Base-by-base conservation (phyloP, 176 grass and related monocot species). In the Aegilops sharonensis region DNA sequence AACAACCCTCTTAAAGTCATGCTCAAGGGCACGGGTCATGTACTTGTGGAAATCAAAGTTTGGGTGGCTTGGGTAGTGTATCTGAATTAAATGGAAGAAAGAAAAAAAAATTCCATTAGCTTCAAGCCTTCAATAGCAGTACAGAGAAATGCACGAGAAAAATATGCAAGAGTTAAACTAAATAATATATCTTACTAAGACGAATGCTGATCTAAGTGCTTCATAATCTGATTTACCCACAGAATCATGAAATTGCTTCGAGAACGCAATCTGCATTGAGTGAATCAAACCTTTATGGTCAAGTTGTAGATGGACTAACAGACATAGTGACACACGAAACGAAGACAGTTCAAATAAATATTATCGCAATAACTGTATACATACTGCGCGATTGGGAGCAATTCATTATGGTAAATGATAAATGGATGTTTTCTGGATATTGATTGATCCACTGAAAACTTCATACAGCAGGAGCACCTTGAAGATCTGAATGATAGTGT, bases 1-100 rank as follows among this genome's bases (percentile, higher is more conserved):
- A 76, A 94, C 95, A 92, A 94, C 90, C 75, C 84, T 92, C 81
- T 92, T 97, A 93, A 97, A 97, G 83, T 97, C 95, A 57, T 94
- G 84, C 66, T 94, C 88, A 36, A 97, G 88, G 67, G 90, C 93
- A 70, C 84, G 87, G 52, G 91, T 76, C 83, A 92, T 86, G 84
- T 89, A 94, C 47, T 94, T 94, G 88, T 97, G 90, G 78, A 94
- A 97, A 91, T 97, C 57, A 64, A 94, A 92, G 4, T 81, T 25
- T 52, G 20, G 78, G 65, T 20, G 71, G 0, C 4, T 11, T 50
- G 73, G 75, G n/a, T 8, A 86, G 61, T 97, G 90, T 63, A 18
- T 84, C 95, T 97, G 86, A 75, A 76, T 79, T 71, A 54, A 47
- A 47, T 47, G 3, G 11, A 47, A 47, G 43, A 47, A 47, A 47